phyloP scores from a whole-genome alignment of 83 land plant species.

The Diphasiastrum complanatum region DNA sequence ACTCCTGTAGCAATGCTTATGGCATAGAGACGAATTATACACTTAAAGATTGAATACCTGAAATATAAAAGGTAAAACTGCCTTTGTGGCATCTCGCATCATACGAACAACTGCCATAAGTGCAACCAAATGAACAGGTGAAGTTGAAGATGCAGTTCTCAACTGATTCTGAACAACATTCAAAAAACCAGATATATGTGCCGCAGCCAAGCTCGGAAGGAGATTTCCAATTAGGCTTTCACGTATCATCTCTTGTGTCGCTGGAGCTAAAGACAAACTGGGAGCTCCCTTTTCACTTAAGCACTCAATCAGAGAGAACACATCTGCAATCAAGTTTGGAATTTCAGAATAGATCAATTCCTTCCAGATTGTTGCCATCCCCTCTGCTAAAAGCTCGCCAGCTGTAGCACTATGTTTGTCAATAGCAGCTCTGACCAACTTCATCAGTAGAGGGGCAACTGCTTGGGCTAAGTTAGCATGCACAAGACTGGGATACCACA shows the following conservation, averaged over 20 bases:
- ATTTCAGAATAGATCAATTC: constrained; percentile 49
- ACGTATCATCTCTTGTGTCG: constrained; percentile 28
- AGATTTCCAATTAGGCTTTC: constrained; percentile 65
- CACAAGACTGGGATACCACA: constrained; percentile 86
- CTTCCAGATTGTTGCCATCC: constrained; percentile 86
- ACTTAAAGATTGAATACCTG: constrained; percentile 40
- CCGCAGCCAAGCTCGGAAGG: constrained; percentile 75
- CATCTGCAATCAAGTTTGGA: constrained; percentile 62
- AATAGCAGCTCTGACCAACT: constrained; percentile 65
- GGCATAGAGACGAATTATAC: neutral
- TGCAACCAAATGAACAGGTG: constrained; percentile 63
- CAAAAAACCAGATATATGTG: constrained; percentile 59
- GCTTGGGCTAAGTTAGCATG: constrained; percentile 43
- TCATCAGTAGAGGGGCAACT: constrained; percentile 59
- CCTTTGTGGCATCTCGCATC: constrained; percentile 61
- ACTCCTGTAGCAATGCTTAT: neutral
- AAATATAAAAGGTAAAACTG: constrained; percentile 43
- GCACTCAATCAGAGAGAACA: constrained; percentile 78
- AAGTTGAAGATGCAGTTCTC: constrained; percentile 60
- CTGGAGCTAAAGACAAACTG: constrained; percentile 25
- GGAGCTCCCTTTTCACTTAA: constrained; percentile 42
- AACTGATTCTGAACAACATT: constrained; percentile 53
- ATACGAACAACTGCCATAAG: constrained; percentile 65
- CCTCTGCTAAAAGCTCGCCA: constrained; percentile 83
- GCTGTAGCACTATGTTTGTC: constrained; percentile 80